These are phyloP conservation scores for Lipomyces spencermartinsiae DNA, from an alignment of 805 yeast species.

Conservation along the genomic window DNA sequence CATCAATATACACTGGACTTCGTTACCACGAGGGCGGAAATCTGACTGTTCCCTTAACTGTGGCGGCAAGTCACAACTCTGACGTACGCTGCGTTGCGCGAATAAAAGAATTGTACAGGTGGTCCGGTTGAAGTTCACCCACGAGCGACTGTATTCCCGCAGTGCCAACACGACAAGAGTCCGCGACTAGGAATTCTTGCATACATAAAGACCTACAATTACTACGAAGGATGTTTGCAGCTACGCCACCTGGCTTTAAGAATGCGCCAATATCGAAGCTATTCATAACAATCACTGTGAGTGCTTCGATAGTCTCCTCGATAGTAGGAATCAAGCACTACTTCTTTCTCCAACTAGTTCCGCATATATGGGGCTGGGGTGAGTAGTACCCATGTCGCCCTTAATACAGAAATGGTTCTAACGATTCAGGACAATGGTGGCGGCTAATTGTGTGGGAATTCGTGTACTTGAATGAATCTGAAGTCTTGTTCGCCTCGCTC, in stretches of 20 bases:
- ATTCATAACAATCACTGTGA: constrained; percentile 40
- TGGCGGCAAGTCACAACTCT: neutral
- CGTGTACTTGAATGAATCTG: constrained; percentile 46
- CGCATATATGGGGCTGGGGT: constrained; percentile 47
- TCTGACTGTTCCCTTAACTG: neutral
- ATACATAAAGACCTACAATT: neutral
- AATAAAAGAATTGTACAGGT: neutral
- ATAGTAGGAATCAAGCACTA: constrained; percentile 49
- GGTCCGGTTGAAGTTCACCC: neutral
- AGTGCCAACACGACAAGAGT: neutral
- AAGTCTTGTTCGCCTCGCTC: constrained; percentile 48
- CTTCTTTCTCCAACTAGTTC: constrained; percentile 46
- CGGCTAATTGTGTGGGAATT: constrained; percentile 45
- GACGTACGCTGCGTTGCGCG: neutral
- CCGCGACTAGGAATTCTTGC: neutral
- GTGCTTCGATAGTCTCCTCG: constrained; percentile 47
- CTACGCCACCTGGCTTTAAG: constrained; percentile 50
- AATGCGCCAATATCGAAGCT: constrained; percentile 48
- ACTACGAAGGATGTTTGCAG: constrained; percentile 44
- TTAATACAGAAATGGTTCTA: constrained; percentile 25
- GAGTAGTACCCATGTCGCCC: constrained; percentile 16
- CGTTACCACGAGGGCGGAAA: neutral
- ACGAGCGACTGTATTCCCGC: neutral
- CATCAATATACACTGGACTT: neutral
- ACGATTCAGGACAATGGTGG: constrained; percentile 46